phyloP scores from a whole-genome alignment of 441 rosid genomes.

The Croton setiger region DNA sequence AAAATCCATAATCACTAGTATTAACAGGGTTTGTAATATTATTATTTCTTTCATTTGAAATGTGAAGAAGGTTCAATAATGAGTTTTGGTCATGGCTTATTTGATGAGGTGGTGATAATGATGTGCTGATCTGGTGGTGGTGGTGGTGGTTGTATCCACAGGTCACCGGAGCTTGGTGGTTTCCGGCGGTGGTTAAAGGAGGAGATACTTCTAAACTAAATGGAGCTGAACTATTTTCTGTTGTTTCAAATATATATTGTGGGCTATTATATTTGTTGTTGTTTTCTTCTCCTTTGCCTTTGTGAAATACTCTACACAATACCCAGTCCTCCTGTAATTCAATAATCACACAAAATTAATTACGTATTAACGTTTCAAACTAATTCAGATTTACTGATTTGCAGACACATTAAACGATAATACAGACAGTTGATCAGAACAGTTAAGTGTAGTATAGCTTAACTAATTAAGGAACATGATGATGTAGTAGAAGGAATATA shows the following conservation, averaged over 20 bases:
- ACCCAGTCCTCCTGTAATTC: constrained; percentile 91
- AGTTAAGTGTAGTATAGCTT: too few species aligned
- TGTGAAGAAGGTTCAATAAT: constrained; percentile 45
- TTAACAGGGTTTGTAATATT: constrained; percentile 16
- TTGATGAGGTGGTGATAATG: constrained; percentile 26
- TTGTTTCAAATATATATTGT: constrained; percentile 33
- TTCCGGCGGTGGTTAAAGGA: constrained; percentile 11
- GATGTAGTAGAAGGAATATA: not conserved
- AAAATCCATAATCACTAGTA: constrained; percentile 42
- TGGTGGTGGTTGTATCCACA: constrained; percentile 18
- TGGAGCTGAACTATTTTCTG: constrained; percentile 23
- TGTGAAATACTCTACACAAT: constrained; percentile 81
- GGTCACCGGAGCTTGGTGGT: constrained; percentile 11
- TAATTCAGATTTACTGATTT: too few species aligned
- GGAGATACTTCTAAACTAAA: constrained; percentile 23
- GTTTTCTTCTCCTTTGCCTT: constrained; percentile 46
- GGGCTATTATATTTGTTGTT: constrained; percentile 21
- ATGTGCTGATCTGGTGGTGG: constrained; percentile 16
- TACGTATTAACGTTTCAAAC: not conserved
- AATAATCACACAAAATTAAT: not conserved
- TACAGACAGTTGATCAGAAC: too few species aligned
- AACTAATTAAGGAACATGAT: too few species aligned
- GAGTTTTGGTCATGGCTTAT: constrained; percentile 31
- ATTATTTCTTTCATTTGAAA: constrained; percentile 25
- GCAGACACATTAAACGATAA: too few species aligned